Evolutionary conservation across 176 grass and related monocot species (phyloP), one percentile per base, ranked within the genome.

Genomic region (Oryza meridionalis): DNA sequence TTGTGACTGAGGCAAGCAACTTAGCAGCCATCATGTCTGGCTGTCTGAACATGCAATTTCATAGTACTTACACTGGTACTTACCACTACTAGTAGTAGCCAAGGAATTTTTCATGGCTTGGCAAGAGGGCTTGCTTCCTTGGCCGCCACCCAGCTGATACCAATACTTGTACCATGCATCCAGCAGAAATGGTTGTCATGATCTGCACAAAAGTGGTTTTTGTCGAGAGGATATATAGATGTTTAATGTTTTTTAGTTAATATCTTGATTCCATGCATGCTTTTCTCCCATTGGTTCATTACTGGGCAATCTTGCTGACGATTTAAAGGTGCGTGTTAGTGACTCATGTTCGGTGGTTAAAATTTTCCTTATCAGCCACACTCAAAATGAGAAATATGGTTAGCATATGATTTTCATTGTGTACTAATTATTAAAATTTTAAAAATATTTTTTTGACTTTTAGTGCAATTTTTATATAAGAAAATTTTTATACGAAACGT

Each of bases 1-100:
- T 64, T 87, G 70, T 87, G 45, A 87, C 80, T 42, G 7, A 43
- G 53, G 10, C 84, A 90, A 90, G 89, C 89, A 90, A 87, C 80
- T 49, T 51, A 40, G 38, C 38, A 46, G 50, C 62, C 74, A 75
- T 74, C 51, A 55, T 55, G 51, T 55, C 51, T 55, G 51, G 16
- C 51, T 55, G 51, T 55, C 17, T 55, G 51, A 21, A 55, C 51
- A 6, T 55, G 65, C 33, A 1, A 4, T 11, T 4, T 17, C 44
- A 11, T 32, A 37, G 5, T 37, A 37, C 14, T 59, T 76, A 75
- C 45, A 59, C 70, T 44, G 9, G 31, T 59, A 59, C 55, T 38
- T 59, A 59, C 55, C 33, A 33, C 2, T 22, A 8, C 7, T 3
- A 9, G 0, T 22, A 61, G 21, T 22, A 21, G 7, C 61, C 0